Conservation (phyloP, 176 grass and related monocot genomes). For the Ensete ventricosum region DNA sequence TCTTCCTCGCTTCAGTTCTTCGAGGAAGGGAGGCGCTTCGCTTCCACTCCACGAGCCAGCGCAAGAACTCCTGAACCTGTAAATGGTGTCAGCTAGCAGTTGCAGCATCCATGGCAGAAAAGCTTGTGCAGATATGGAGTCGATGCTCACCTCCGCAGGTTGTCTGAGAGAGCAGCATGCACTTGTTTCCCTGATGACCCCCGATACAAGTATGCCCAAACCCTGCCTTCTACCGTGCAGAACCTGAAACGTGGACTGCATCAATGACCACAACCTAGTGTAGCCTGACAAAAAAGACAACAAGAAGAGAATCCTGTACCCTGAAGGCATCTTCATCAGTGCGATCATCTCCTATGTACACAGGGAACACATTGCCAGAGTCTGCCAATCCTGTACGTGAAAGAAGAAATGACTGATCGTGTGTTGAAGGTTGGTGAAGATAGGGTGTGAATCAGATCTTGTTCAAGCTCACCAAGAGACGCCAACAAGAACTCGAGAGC, state of each 20-base stretch:
- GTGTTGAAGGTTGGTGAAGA: not conserved
- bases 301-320: slow-evolving; percentile 17
- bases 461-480: slow-evolving; percentile 21
- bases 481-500: slow-evolving; percentile 59
- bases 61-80: slow-evolving; percentile 57
- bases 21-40: slow-evolving; percentile 16
- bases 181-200: slow-evolving; percentile 45
- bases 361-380: slow-evolving; percentile 35
- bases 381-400: slow-evolving; percentile 13
- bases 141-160: slow-evolving; percentile 30
- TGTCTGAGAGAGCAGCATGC: slow-evolving; percentile 46
- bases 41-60: slow-evolving; percentile 55
- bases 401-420: too few species aligned
- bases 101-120: too few species aligned
- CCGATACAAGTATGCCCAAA: slow-evolving; percentile 46
- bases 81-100: not conserved
- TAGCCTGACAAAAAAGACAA: not conserved
- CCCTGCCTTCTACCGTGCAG: slow-evolving; percentile 35
- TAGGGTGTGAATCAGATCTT: not conserved
- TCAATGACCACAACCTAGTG: not conserved
- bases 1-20: not conserved
- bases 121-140: not conserved
- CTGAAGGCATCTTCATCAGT: slow-evolving; percentile 82
- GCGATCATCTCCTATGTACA: slow-evolving; percentile 78
- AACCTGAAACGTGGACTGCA: slow-evolving; percentile 19